Evolutionary conservation across 495 filamentous ascomycete species (phyloP).

Genomic region (Hyaloscypha hepaticicola): DNA sequence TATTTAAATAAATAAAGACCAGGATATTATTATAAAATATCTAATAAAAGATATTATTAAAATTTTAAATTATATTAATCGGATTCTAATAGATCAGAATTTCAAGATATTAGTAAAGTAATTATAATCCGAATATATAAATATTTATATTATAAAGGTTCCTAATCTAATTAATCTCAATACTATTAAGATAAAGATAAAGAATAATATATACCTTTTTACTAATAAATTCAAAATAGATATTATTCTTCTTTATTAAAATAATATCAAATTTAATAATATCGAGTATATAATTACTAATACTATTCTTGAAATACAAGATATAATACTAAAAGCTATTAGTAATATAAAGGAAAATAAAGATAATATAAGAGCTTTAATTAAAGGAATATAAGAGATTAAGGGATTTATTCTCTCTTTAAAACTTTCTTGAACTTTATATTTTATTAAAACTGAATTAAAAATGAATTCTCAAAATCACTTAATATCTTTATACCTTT

Average conservation of each 20-base stretch:
- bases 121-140: conserved; percentile 46
- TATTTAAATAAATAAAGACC: conserved; percentile 2
- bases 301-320: conserved; percentile 41
- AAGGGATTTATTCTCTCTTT: background rate
- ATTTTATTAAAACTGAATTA: too few species aligned
- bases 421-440: too few species aligned
- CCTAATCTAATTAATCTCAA: conserved; percentile 77
- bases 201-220: conserved; percentile 57
- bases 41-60: conserved; percentile 15
- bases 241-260: conserved; percentile 70
- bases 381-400: background rate
- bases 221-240: conserved; percentile 67
- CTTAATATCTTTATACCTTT: too few species aligned
- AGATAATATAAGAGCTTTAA: conserved; percentile 7
- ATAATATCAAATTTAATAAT: conserved; percentile 79
- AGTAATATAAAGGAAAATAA: conserved; percentile 17
- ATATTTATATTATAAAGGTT: conserved; percentile 71
- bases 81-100: conserved; percentile 43
- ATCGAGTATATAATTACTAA: conserved; percentile 66
- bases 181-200: conserved; percentile 77
- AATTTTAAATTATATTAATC: conserved; percentile 16
- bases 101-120: conserved; percentile 70
- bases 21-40: conserved; percentile 11
- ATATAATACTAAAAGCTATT: conserved; percentile 13
- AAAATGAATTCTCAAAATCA: too few species aligned